These are phyloP conservation scores for Globisporangium paroecandrum DNA, from an alignment of 352 stramenopile species.

Conservation along the genomic window DNA sequence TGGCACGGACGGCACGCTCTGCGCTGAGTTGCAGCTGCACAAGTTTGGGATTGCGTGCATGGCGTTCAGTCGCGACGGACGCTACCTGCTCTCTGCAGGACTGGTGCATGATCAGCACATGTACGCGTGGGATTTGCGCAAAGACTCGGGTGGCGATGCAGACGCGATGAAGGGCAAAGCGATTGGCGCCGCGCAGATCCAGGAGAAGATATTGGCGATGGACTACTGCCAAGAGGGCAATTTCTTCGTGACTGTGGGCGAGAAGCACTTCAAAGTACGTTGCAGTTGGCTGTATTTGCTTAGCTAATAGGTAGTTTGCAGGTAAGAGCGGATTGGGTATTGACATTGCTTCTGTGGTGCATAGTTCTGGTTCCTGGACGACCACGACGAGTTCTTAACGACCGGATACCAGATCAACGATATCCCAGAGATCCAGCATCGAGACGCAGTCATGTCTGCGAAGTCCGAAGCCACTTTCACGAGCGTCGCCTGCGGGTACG, in stretches of 20 bases:
- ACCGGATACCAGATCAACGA: slow-evolving; percentile 55
- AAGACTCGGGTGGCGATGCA: slow-evolving; percentile 1
- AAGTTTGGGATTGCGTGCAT: slow-evolving; percentile 81
- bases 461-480: slow-evolving; percentile 70
- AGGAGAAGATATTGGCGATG: slow-evolving; percentile 69
- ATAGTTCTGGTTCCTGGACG: slow-evolving; percentile 76
- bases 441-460: slow-evolving; percentile 50
- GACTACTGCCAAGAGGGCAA: slow-evolving; percentile 70
- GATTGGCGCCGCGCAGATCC: slow-evolving; percentile 44
- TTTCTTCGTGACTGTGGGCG: slow-evolving; percentile 81
- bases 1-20: slow-evolving; percentile 65
- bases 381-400: slow-evolving; percentile 39
- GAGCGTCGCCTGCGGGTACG: slow-evolving; percentile 59
- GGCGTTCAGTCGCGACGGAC: slow-evolving; percentile 66
- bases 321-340: neutral
- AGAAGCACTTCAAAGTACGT: slow-evolving; percentile 72
- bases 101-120: slow-evolving; percentile 84
- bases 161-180: slow-evolving; percentile 30
- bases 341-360: slow-evolving; percentile 4
- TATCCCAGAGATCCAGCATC: slow-evolving; percentile 58
- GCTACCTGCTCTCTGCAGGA: slow-evolving; percentile 61
- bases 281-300: neutral
- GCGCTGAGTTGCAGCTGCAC: slow-evolving; percentile 79
- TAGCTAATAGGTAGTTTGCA: neutral
- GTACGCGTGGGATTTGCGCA: slow-evolving; percentile 64